Evolutionary conservation across 2,329 filamentous ascomycete species (phyloP).

Genomic region (Cladosporium colombiae): DNA sequence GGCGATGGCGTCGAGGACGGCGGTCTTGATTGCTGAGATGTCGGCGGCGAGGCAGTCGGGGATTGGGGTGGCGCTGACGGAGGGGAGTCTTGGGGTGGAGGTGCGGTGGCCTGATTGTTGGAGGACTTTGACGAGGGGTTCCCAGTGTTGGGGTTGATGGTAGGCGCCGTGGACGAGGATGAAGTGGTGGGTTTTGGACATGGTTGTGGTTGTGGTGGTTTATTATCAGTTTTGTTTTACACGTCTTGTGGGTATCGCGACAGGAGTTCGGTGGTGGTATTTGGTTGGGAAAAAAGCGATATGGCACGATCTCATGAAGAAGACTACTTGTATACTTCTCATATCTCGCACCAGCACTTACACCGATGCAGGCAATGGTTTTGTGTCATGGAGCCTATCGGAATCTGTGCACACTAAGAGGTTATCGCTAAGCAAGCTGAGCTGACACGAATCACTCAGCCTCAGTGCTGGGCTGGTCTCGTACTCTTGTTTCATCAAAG

Average conservation of each 20-base stretch:
- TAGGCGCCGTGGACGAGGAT: constrained; percentile 27
- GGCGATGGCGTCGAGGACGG: constrained; percentile 22
- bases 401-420: not conserved
- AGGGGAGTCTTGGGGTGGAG: constrained; percentile 24
- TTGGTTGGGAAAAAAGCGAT: not conserved
- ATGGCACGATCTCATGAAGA: not conserved
- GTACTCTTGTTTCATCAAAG: not conserved
- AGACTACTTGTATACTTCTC: not conserved
- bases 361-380: not conserved
- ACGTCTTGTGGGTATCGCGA: not conserved
- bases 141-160: constrained; percentile 25
- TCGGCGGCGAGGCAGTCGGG: constrained; percentile 21
- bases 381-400: not conserved
- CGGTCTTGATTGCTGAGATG: constrained; percentile 22
- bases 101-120: constrained; percentile 23
- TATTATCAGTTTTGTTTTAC: not conserved
- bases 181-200: constrained; percentile 28
- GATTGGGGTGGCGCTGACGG: constrained; percentile 14
- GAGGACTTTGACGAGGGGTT: constrained; percentile 21
- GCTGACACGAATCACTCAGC: not conserved
- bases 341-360: not conserved
- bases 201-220: not conserved
- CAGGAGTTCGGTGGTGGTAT: not conserved
- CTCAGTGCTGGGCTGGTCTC: not conserved
- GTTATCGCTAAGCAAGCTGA: not conserved